Conservation (phyloP, 495 filamentous ascomycete species). For the Baudoinia panamericana region DNA sequence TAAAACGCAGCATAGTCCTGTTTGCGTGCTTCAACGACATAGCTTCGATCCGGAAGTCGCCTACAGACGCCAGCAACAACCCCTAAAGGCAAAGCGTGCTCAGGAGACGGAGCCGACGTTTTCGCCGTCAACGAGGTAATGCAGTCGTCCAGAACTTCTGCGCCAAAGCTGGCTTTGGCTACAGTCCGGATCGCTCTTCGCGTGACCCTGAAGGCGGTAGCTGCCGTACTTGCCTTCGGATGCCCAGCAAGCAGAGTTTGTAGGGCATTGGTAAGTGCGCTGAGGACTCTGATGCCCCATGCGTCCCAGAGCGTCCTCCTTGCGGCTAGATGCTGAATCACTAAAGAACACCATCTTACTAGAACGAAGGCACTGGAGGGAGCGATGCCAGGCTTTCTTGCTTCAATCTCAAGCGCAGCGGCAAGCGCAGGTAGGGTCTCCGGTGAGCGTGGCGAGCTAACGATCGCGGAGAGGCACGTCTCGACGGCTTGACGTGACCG, state of each 20-base stretch:
- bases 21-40: conserved; percentile 50
- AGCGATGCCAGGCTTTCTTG: conserved; percentile 60
- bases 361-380: conserved; percentile 74
- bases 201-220: conserved; percentile 57
- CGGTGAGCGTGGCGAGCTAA: conserved; percentile 37
- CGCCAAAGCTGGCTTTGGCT: conserved; percentile 44
- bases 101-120: conserved; percentile 43
- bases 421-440: conserved; percentile 48
- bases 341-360: conserved; percentile 71
- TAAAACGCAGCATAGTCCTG: conserved; percentile 66
- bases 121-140: conserved; percentile 55
- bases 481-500: conserved; percentile 69
- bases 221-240: conserved; percentile 43
- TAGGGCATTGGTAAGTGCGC: conserved; percentile 51
- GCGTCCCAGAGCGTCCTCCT: conserved; percentile 45
- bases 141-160: conserved; percentile 47
- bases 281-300: conserved; percentile 49
- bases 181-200: conserved; percentile 38
- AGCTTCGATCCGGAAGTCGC: conserved; percentile 45
- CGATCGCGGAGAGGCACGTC: conserved; percentile 54
- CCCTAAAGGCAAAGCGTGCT: conserved; percentile 66
- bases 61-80: conserved; percentile 75
- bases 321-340: conserved; percentile 48
- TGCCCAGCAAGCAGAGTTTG: conserved; percentile 59
- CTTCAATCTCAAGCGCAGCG: conserved; percentile 45